Percentiles rank a stretch among this genome's conserved stretches.
phyloP scores from a whole-genome alignment of 768 basidiomycete species.

The Nevesoporus exiguus region DNA sequence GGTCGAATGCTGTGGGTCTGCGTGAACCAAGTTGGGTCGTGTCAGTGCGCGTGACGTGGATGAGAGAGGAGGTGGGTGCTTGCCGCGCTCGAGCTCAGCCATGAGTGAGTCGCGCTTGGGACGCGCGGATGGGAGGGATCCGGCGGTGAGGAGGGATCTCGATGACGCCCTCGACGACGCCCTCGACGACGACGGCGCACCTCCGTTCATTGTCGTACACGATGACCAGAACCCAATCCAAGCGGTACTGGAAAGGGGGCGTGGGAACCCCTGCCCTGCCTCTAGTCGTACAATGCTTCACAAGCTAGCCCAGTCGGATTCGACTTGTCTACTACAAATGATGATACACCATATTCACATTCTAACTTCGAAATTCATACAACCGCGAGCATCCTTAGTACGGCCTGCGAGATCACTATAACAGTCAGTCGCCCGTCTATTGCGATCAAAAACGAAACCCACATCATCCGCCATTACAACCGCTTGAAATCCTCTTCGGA shows the following conservation, averaged over 20 bases:
- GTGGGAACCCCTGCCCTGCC: background rate
- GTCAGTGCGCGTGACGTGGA: background rate
- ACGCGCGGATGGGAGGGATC: conserved; percentile 14
- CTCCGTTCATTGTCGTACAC: conserved; percentile 11
- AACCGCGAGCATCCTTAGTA: too few relatives aligned
- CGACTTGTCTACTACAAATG: too few relatives aligned
- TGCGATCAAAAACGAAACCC: background rate
- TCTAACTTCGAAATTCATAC: too few relatives aligned
- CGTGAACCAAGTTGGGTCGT: background rate
- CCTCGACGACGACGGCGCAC: too few relatives aligned
- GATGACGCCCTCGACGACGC: conserved; percentile 21
- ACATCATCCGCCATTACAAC: conserved; percentile 3
- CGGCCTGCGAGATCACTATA: too few relatives aligned
- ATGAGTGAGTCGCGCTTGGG: conserved; percentile 62
- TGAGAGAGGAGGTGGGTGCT: background rate
- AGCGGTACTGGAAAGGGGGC: too few relatives aligned
- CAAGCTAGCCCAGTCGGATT: too few relatives aligned
- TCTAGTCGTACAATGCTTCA: too few relatives aligned
- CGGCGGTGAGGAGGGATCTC: background rate
- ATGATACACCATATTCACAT: too few relatives aligned
- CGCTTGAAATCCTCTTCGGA: conserved; percentile 11
- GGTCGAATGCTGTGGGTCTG: conserved; percentile 64
- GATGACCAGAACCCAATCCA: too few relatives aligned
- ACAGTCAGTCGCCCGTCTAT: too few relatives aligned
- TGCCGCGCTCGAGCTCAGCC: conserved; percentile 66